phyloP scores from a whole-genome alignment of 352 stramenopile species.

The Globisporangium nodosum region DNA sequence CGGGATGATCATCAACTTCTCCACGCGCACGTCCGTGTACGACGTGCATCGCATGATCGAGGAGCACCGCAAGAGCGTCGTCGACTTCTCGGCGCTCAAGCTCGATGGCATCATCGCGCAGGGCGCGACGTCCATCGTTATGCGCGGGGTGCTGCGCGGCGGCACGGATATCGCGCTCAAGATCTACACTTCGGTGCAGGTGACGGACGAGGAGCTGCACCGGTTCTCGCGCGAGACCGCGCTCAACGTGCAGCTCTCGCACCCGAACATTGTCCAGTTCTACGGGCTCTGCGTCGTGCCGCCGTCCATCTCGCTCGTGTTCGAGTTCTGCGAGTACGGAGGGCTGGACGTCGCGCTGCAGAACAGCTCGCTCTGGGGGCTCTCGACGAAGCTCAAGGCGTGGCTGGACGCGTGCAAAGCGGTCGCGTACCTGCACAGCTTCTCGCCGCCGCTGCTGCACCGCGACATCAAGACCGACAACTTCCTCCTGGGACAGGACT shows the following conservation, averaged over 20 bases:
- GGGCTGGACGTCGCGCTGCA: conserved; percentile 54
- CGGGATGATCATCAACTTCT: conserved; percentile 86
- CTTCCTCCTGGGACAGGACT: conserved; percentile 75
- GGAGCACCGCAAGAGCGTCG: conserved; percentile 73
- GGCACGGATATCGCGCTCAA: conserved; percentile 72
- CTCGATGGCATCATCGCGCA: conserved; percentile 78
- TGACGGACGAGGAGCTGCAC: conserved; percentile 78
- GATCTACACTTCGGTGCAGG: conserved; percentile 81
- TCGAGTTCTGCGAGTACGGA: conserved; percentile 84
- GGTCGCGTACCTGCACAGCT: conserved; percentile 82
- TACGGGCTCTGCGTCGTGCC: conserved; percentile 78
- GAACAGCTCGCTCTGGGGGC: conserved; percentile 46
- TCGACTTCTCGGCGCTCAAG: conserved; percentile 69
- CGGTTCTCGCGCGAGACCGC: conserved; percentile 79
- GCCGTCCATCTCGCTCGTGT: conserved; percentile 80
- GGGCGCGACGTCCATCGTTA: conserved; percentile 78
- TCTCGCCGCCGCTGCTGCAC: conserved; percentile 71
- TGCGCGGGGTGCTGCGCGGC: conserved; percentile 56
- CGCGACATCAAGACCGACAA: conserved; percentile 87
- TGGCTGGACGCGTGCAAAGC: conserved; percentile 81
- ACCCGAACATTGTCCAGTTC: conserved; percentile 82
- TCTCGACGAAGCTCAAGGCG: conserved; percentile 73
- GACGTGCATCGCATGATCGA: conserved; percentile 88
- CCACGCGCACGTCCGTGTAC: conserved; percentile 83
- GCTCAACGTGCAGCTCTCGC: conserved; percentile 73